Evolutionary conservation across 2,329 filamentous ascomycete genomes (phyloP).

Genomic region (Diaporthe capsici): DNA sequence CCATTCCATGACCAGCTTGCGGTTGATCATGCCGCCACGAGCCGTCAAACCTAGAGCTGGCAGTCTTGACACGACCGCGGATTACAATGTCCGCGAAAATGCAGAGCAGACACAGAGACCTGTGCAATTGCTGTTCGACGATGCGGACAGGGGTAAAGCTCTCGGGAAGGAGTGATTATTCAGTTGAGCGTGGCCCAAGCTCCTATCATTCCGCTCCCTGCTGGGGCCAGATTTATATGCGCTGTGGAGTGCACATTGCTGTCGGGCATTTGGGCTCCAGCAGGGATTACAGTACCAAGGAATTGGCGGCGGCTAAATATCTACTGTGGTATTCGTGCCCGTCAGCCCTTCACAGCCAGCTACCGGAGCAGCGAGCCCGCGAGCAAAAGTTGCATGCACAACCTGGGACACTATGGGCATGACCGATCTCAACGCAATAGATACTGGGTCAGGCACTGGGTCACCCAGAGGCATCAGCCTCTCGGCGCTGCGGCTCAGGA

Average conservation of each 20-base stretch:
- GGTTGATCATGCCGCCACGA: neutral
- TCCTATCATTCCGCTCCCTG: neutral
- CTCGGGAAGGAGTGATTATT: slow-evolving; percentile 16
- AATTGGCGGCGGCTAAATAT: slow-evolving; percentile 32
- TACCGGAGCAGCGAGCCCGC: neutral
- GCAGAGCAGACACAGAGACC: neutral
- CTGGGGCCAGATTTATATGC: neutral
- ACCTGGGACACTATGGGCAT: neutral
- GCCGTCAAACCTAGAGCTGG: neutral
- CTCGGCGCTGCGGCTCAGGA: slow-evolving; percentile 18
- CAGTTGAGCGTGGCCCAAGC: slow-evolving; percentile 24
- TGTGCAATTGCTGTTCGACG: neutral
- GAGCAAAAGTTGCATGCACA: neutral
- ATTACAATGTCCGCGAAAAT: neutral
- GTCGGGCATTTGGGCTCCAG: slow-evolving; percentile 2
- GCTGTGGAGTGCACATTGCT: neutral
- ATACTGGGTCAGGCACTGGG: slow-evolving; percentile 11
- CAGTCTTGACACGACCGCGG: neutral
- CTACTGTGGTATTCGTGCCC: slow-evolving; percentile 5
- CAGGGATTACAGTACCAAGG: slow-evolving; percentile 18
- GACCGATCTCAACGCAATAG: neutral
- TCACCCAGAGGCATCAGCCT: neutral
- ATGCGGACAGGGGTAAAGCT: slow-evolving; percentile 34
- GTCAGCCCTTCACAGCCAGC: slow-evolving; percentile 9
- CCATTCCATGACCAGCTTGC: neutral